Percentiles rank a stretch among this genome's conserved stretches.
These are phyloP conservation scores for Arachis monticola DNA, from an alignment of 331 rosid species.

Conservation along the genomic window DNA sequence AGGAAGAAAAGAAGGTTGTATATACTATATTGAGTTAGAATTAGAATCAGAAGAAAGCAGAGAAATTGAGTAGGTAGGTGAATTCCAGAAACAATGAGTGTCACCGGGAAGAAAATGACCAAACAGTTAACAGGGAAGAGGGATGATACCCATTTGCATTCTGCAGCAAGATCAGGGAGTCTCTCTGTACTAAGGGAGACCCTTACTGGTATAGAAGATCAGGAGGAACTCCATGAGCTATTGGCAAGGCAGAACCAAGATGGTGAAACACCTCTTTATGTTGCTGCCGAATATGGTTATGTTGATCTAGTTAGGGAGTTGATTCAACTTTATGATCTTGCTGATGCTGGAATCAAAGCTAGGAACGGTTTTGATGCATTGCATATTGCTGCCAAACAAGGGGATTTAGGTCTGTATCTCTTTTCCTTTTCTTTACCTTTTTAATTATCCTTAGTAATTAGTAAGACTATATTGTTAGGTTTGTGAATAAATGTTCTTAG, in stretches of 20 bases:
- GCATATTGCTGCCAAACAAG: conserved; percentile 97
- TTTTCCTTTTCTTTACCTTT: not conserved
- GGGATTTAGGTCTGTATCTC: conserved; percentile 66
- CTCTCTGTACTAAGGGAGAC: conserved; percentile 48
- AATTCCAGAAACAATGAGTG: conserved; percentile 38
- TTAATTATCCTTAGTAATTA: too few relatives aligned
- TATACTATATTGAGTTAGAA: conserved; percentile 24
- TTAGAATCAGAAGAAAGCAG: conserved; percentile 17
- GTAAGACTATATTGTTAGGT: too few relatives aligned
- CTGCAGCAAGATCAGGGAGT: conserved; percentile 81
- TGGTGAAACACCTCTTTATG: conserved; percentile 87
- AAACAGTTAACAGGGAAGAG: conserved; percentile 92
- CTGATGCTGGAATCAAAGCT: conserved; percentile 81
- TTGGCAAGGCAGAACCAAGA: conserved; percentile 78
- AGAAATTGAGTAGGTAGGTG: not conserved
- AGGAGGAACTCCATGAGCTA: conserved; percentile 51
- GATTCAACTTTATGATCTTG: conserved; percentile 76
- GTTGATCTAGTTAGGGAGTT: conserved; percentile 78
- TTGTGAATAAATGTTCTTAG: too few relatives aligned
- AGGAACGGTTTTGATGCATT: conserved; percentile 93
- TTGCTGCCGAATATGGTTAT: conserved; percentile 88
- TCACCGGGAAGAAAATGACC: conserved; percentile 75
- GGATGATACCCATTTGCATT: conserved; percentile 79
- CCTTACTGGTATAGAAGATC: conserved; percentile 46
- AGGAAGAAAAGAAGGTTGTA: conserved; percentile 43